A percentile compares a stretch with the other conserved stretches of the same genome.
phyloP scores from a whole-genome alignment of 1,139 yeast species.

The Taphrina deformans region DNA sequence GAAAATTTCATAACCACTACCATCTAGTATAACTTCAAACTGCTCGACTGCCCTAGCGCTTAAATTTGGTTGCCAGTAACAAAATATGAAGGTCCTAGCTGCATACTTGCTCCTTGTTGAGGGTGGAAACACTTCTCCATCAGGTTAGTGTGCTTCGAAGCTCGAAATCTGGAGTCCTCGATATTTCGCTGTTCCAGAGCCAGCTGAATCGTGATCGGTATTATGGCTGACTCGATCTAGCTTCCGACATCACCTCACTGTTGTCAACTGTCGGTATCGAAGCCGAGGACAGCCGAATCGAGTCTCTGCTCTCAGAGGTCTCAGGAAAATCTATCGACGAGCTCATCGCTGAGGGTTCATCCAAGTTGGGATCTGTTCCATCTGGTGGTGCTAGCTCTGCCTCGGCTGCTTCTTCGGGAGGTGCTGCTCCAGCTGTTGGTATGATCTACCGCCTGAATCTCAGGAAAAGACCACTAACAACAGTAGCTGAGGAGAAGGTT shows the following conservation, averaged over 20 bases:
- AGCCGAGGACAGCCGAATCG: constrained; percentile 86
- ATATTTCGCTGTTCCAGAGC: neutral
- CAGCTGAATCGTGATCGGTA: neutral
- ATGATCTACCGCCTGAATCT: constrained; percentile 43
- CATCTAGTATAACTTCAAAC: neutral
- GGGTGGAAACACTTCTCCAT: constrained; percentile 65
- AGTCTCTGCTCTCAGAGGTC: constrained; percentile 81
- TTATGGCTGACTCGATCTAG: constrained; percentile 5
- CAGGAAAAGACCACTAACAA: neutral
- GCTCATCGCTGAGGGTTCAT: constrained; percentile 91
- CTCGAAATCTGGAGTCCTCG: neutral
- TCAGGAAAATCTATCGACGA: constrained; percentile 92
- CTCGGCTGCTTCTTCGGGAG: constrained; percentile 66
- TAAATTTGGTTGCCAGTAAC: constrained; percentile 17
- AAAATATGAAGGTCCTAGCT: constrained; percentile 53
- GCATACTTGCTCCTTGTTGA: constrained; percentile 53
- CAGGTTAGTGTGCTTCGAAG: constrained; percentile 56
- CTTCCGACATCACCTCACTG: constrained; percentile 72
- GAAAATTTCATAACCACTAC: constrained; percentile 4
- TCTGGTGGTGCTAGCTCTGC: constrained; percentile 92
- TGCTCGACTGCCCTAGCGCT: constrained; percentile 20
- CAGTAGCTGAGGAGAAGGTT: constrained; percentile 51
- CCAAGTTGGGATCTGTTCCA: constrained; percentile 95
- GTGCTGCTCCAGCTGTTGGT: constrained; percentile 71
- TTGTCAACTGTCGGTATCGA: constrained; percentile 94